These are phyloP conservation scores for Mycena vulgaris DNA, from an alignment of 768 basidiomycete species.

Conservation along the genomic window DNA sequence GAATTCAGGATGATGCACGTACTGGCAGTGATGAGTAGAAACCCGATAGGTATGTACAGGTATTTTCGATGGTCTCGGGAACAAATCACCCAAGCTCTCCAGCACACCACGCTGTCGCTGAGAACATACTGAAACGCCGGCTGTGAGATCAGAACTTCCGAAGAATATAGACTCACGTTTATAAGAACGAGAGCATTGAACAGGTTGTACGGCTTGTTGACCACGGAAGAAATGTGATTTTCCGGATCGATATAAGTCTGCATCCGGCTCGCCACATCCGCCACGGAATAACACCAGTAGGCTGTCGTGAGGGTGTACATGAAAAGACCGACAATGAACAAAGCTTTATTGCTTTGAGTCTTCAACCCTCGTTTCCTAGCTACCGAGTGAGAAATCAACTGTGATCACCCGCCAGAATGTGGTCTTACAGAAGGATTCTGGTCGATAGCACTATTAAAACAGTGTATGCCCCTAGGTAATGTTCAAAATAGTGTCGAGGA, in stretches of 20 bases:
- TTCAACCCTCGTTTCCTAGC: constrained; percentile 2
- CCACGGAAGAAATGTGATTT: not conserved
- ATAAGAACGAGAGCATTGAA: constrained; percentile 24
- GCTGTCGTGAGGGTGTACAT: constrained; percentile 10
- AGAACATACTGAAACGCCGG: constrained; percentile 7
- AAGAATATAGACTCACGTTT: constrained; percentile 11
- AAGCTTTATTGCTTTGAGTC: not conserved
- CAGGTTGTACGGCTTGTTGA: not conserved
- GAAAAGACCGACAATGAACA: not conserved
- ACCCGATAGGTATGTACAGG: constrained; percentile 8
- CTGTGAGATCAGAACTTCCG: not conserved
- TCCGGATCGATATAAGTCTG: not conserved
- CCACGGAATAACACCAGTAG: constrained; percentile 9
- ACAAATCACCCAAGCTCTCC: constrained; percentile 35
- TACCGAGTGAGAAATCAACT: not conserved
- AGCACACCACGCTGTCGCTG: constrained; percentile 28
- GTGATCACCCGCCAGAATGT: not conserved
- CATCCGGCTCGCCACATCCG: not conserved
- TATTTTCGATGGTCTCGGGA: constrained; percentile 1
- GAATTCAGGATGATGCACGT: not conserved
- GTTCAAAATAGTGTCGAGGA: not conserved
- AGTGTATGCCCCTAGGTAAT: not conserved
- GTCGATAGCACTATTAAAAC: constrained; percentile 4
- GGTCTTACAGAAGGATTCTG: constrained; percentile 2
- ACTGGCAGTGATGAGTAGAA: constrained; percentile 25